Evolutionary conservation across 2,329 filamentous ascomycete genomes (phyloP), one percentile per base, ranked within the genome.

Genomic region (Exserohilum turcica): DNA sequence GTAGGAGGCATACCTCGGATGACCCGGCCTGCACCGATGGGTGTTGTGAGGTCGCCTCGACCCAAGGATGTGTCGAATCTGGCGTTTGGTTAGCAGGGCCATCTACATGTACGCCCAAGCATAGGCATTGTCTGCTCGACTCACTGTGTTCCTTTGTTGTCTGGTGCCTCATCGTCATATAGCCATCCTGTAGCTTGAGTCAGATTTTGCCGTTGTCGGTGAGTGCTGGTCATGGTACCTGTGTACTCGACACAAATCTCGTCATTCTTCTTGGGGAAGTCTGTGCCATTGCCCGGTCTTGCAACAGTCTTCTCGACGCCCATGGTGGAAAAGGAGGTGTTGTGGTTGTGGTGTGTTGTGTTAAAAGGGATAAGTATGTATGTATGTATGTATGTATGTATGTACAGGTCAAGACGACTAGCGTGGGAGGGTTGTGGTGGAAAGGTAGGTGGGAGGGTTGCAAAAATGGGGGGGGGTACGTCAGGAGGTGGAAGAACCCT

Each of bases 21-120:
- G 70, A 97, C 89, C 70, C 84, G 82, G 48, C 91, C 91, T 61
- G 89, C 81, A 47, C 94, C 94, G 75, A 99, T 97, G 53, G 77
- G 72, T 59, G 86, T 89, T 57, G 85, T 79, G 71, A 97, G 92
- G 74, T 91, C 85, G 43, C 86, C 88, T 49, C 90, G 86, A 57
- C 86, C 87, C 60, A 88, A 82, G 15, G 93, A 96, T 56, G 87
- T 89, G 79, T 97, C 94, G 79, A 99, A 97, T 76, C 92, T 96
- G 65, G 43, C 29, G 49, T 57, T 43, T 28, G 12, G 35, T 70
- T 35, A 70, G 57, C 31, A 47, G 10, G 3, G 15, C 13, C 29
- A 29, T 37, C 33, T 19, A 39, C n/a, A 16, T 28, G 13, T 12
- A 38, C 16, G 6, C 37, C 18, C 21, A 44, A 32, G 39, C 19